These are phyloP conservation scores for Trichomonascus vanleenenianus DNA, from an alignment of 805 yeast species.

Conservation along the genomic window DNA sequence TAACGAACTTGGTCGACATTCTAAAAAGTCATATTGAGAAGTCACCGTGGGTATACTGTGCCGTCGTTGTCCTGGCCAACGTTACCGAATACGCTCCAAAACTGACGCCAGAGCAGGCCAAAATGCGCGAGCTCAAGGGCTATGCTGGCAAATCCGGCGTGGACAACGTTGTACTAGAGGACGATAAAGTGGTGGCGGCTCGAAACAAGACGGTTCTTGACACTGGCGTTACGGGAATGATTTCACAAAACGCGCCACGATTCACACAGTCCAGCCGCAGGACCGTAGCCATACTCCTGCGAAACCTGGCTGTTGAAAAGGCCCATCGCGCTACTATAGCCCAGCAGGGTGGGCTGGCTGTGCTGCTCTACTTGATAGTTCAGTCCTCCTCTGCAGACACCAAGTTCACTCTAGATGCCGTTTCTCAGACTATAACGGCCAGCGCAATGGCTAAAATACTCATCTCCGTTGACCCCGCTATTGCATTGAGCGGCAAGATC, in stretches of 20 bases:
- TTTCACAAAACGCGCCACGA: constrained; percentile 17
- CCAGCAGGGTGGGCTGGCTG: constrained; percentile 30
- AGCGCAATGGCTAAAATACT: constrained; percentile 30
- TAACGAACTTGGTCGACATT: constrained; percentile 16
- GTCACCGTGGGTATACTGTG: constrained; percentile 27
- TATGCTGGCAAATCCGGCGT: constrained; percentile 24
- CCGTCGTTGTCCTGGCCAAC: constrained; percentile 25
- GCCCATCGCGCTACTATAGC: constrained; percentile 23
- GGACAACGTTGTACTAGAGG: constrained; percentile 16
- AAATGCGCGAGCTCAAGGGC: constrained; percentile 20
- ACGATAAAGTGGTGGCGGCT: constrained; percentile 15
- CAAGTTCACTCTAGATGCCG: constrained; percentile 7
- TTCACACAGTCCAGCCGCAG: constrained; percentile 20
- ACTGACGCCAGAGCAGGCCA: constrained; percentile 25
- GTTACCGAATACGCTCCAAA: constrained; percentile 27
- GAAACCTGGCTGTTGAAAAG: constrained; percentile 24
- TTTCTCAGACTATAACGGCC: constrained; percentile 17
- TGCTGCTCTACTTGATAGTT: constrained; percentile 23
- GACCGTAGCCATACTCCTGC: constrained; percentile 22
- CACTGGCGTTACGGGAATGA: constrained; percentile 19
- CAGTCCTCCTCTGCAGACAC: constrained; percentile 8
- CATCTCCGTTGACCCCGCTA: constrained; percentile 28
- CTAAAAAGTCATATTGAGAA: constrained; percentile 12
- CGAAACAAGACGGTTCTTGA: constrained; percentile 23
- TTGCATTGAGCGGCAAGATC: constrained; percentile 28